Evolutionary conservation across 371 early-diverging fungal species (phyloP), one percentile per base, ranked within the genome.

Genomic region (Sporodiniella umbellata): DNA sequence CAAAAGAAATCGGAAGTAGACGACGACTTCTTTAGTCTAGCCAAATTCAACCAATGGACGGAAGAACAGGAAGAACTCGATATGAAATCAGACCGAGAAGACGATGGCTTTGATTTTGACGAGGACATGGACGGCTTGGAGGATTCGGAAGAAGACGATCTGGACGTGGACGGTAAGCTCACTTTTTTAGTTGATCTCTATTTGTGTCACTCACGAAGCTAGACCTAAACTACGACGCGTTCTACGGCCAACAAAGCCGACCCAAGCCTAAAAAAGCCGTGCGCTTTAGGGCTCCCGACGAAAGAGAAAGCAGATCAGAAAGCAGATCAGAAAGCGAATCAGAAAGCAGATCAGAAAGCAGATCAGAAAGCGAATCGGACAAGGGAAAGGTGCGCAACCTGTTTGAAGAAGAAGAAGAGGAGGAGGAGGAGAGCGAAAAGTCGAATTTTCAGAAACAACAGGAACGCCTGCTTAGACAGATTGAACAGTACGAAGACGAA

Each of bases 401-500:
- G 8, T 75, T 81, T 53, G 84, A 73, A 1, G 81, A 72, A 1
- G 85, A 81, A 4, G 67, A 70, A 17, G 78, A 68, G 45, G 51
- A 53, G 37, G 53, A 42, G 14, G 68, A 48, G 38, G 51, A 56
- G 18, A 64, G 49, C 31, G 72, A 69, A 40, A 60, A 56, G 25
- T 93, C 94, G 12, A 72, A 78, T 8, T 90, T 88, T 47, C 88
- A 95, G 70, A 80, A 79, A 54, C 78, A 85, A 57, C 92, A 92
- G 56, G 77, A 72, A 37, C 75, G 54, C 60, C 21, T 61, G 11
- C 45, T 42, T 8, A 45, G 37, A 33, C 61, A 86, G 57, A 96
- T 97, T 51, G 78, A 82, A 22, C 73, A 79, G 53, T 78, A 94
- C 26, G 98, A 98, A 60, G 71, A 84, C 35, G 95, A 96, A 67